Evolutionary conservation across 176 grass and related monocot genomes (phyloP), one percentile per base, ranked within the genome.

Genomic region (Dactylis glomerata): DNA sequence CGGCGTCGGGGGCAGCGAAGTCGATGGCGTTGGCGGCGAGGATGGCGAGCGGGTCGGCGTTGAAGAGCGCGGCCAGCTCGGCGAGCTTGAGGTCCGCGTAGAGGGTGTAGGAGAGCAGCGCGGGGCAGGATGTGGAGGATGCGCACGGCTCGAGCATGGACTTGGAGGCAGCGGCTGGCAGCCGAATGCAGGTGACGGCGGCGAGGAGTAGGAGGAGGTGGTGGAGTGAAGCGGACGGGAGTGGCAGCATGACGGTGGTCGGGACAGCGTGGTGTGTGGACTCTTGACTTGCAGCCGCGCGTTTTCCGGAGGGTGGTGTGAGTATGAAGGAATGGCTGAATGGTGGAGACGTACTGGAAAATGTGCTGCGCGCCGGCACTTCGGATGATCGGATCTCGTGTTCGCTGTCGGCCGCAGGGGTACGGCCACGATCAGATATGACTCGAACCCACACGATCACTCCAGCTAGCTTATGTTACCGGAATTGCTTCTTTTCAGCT

Each of bases 1-100:
- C 58, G 3, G 90, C 83, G 65, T 89, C 85, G 0, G 87, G 87
- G 0, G 28, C 75, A 59, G 84, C 75, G 78, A 87, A 88, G 92
- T 97, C 92, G 62, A 97, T 89, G 81, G 92, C 81, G 84, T 97
- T 97, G 26, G 95, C 81, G 30, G 95, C 92, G 46, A 97, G 92
- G 86, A 97, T 79, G 59, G 86, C 90, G 41, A 91, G 81, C 73
- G 92, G 90, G 81, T 97, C 95, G 34, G 70, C 80, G 28, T 86
- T 46, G 88, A 94, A 97, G 81, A 94, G 90, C 9, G 88, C 78
- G n/a, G 95, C 90, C 14, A 97, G 83, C 78, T 97, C 92, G 46
- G 88, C 76, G 40, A 97, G 86, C 88, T 92, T 97, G 64, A 97
- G 95, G 82, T 97, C 90, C 57, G 90, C 83, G 90, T 87, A 89